phyloP scores from a whole-genome alignment of 352 stramenopile genomes.

The Pythium coloratum region DNA sequence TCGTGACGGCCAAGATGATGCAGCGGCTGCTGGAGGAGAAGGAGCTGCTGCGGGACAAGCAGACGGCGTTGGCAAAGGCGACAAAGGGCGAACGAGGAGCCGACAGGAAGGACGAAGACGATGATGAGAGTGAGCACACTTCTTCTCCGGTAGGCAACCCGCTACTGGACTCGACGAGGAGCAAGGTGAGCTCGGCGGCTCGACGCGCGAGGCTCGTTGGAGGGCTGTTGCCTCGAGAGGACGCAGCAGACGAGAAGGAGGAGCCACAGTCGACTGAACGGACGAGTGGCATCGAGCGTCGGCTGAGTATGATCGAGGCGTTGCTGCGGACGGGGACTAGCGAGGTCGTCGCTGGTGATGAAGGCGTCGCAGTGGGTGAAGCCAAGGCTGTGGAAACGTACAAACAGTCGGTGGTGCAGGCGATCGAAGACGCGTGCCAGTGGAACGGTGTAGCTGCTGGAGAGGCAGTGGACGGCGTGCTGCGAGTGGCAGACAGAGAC shows the following conservation, averaged over 20 bases:
- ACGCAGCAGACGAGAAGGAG: neutral
- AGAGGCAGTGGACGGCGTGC: neutral
- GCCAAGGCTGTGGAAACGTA: conserved; percentile 3
- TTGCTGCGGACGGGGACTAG: conserved; percentile 1
- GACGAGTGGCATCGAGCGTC: conserved; percentile 9
- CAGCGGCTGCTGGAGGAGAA: conserved; percentile 56
- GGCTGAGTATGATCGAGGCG: conserved; percentile 22
- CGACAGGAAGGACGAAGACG: neutral
- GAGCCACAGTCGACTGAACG: neutral
- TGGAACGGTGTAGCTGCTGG: neutral
- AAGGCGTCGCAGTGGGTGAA: neutral
- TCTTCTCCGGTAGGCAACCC: neutral
- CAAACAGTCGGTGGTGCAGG: conserved; percentile 13
- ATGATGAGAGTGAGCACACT: neutral
- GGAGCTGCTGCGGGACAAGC: conserved; percentile 41
- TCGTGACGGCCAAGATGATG: conserved; percentile 48
- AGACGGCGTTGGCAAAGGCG: conserved; percentile 26
- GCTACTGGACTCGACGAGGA: neutral
- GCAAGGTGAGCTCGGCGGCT: neutral
- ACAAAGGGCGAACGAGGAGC: neutral
- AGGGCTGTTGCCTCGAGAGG: neutral
- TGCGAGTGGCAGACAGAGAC: conserved; percentile 2
- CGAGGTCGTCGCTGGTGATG: neutral
- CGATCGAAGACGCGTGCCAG: conserved; percentile 17
- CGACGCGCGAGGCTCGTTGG: neutral